Conservation (phyloP, 495 filamentous ascomycete species). For the Penicillium ucsense region DNA sequence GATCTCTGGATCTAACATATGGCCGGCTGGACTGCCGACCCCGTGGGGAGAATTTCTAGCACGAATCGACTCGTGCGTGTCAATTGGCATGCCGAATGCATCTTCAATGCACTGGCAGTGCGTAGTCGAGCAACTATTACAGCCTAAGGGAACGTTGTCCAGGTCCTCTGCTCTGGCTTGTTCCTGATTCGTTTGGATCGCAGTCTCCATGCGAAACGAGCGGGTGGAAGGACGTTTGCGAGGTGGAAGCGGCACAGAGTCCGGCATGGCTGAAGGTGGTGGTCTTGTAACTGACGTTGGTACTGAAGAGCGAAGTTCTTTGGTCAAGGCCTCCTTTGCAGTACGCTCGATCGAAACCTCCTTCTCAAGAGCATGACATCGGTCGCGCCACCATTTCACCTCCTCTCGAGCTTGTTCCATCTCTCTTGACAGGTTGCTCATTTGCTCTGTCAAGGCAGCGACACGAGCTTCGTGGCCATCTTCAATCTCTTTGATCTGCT, state of each 20-base stretch:
- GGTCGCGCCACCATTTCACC: conserved; percentile 37
- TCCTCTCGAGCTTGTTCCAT: conserved; percentile 41
- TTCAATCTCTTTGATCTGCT: conserved; percentile 62
- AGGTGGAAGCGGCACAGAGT: conserved; percentile 26
- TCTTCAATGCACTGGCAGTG: conserved; percentile 67
- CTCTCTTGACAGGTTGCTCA: conserved; percentile 40
- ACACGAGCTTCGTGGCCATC: conserved; percentile 39
- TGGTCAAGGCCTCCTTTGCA: conserved; percentile 32
- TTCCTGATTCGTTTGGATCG: conserved; percentile 6
- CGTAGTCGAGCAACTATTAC: conserved; percentile 51
- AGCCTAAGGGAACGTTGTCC: conserved; percentile 42
- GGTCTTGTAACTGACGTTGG: conserved; percentile 7
- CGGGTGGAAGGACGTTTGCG: conserved; percentile 14
- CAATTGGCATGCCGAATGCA: conserved; percentile 38
- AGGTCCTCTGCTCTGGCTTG: conserved; percentile 10
- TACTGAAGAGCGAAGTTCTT: conserved; percentile 29
- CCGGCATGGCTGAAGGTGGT: conserved; percentile 12
- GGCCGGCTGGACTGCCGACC: conserved; percentile 22
- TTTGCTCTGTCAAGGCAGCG: conserved; percentile 34
- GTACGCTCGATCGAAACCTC: conserved; percentile 35
- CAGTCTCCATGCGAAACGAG: conserved; percentile 16
- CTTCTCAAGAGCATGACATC: conserved; percentile 40
- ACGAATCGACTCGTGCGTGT: conserved; percentile 17
- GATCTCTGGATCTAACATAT: conserved; percentile 28
- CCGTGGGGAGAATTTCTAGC: conserved; percentile 25